These are phyloP conservation scores for Suillus bovinus DNA, from an alignment of 768 basidiomycete species.

Conservation along the genomic window DNA sequence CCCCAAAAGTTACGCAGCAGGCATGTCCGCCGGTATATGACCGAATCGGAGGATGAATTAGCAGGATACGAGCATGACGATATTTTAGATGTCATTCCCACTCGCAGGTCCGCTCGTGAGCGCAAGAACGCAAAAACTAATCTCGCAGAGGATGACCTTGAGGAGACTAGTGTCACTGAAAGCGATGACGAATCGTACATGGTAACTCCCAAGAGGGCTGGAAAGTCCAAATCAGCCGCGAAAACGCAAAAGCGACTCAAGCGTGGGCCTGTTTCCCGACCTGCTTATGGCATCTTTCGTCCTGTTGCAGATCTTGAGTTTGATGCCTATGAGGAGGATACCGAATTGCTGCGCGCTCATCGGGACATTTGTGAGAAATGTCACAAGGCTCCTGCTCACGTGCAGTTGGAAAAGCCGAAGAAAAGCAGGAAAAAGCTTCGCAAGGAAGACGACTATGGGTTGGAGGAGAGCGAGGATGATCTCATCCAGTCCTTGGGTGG, in stretches of 20 bases:
- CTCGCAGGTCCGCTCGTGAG: conserved; percentile 52
- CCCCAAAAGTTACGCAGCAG: conserved; percentile 58
- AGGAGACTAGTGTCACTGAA: conserved; percentile 27
- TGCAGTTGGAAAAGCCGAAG: conserved; percentile 39
- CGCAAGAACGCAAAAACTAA: conserved; percentile 40
- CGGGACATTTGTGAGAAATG: conserved; percentile 74
- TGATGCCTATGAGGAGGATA: conserved; percentile 52
- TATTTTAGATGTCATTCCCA: conserved; percentile 20
- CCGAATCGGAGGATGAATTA: conserved; percentile 41
- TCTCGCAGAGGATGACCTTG: conserved; percentile 27
- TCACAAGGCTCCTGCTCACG: conserved; percentile 57
- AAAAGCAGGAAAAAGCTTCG: conserved; percentile 42
- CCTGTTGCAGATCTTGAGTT: conserved; percentile 40
- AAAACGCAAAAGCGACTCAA: conserved; percentile 27
- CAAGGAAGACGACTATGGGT: conserved; percentile 53
- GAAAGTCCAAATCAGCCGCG: conserved; percentile 5
- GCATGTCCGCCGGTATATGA: conserved; percentile 24
- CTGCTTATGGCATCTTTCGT: conserved; percentile 52
- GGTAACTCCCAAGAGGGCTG: conserved; percentile 15
- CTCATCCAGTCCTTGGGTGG: conserved; percentile 59
- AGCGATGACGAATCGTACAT: conserved; percentile 41
- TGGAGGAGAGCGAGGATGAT: conserved; percentile 52
- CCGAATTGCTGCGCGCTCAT: conserved; percentile 57
- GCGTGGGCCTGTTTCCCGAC: conserved; percentile 39
- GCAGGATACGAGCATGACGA: conserved; percentile 39